phyloP scores from a whole-genome alignment of 2,329 filamentous ascomycete genomes.

The Ascochyta rabiei region DNA sequence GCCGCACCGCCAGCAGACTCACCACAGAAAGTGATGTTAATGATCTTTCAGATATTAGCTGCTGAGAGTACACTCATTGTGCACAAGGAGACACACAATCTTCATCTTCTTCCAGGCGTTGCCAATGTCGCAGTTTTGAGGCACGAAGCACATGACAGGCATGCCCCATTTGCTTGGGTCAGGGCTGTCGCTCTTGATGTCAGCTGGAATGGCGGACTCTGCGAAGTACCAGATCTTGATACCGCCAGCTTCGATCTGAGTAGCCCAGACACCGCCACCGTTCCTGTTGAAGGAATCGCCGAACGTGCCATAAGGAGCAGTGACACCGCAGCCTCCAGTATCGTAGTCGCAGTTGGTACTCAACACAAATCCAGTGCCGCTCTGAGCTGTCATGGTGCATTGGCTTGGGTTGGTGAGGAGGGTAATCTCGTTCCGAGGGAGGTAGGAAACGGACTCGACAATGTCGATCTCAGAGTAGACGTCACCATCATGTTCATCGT shows the following conservation, averaged over 20 bases:
- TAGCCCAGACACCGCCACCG: slow-evolving; percentile 56
- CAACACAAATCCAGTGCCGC: slow-evolving; percentile 1
- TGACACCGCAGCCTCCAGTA: slow-evolving; percentile 20
- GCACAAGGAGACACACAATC: slow-evolving; percentile 12
- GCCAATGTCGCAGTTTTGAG: slow-evolving; percentile 52
- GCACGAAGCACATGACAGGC: slow-evolving; percentile 39
- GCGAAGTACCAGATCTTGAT: slow-evolving; percentile 61
- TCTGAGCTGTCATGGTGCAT: slow-evolving; percentile 11
- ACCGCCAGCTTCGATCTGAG: slow-evolving; percentile 54
- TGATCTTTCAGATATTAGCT: slow-evolving; percentile 29
- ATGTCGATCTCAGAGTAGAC: slow-evolving; percentile 55
- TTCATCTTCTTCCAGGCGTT: slow-evolving; percentile 26
- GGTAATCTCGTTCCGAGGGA: slow-evolving; percentile 27
- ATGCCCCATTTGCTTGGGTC: slow-evolving; percentile 54
- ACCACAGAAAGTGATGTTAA: slow-evolving; percentile 59
- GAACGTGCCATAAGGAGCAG: slow-evolving; percentile 20
- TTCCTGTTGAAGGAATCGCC: slow-evolving; percentile 35
- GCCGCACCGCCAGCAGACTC: slow-evolving; percentile 41
- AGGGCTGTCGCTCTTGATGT: slow-evolving; percentile 52
- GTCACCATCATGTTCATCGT: slow-evolving; percentile 42
- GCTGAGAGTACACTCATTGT: not conserved
- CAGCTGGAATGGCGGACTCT: slow-evolving; percentile 51
- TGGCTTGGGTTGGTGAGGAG: slow-evolving; percentile 18
- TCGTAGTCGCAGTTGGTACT: not conserved
- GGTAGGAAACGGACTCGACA: slow-evolving; percentile 48